A percentile compares a stretch with the other conserved stretches of the same genome.
These are phyloP conservation scores for Solanum clarkiae DNA, from an alignment of 257 asterid genomes.

Conservation along the genomic window DNA sequence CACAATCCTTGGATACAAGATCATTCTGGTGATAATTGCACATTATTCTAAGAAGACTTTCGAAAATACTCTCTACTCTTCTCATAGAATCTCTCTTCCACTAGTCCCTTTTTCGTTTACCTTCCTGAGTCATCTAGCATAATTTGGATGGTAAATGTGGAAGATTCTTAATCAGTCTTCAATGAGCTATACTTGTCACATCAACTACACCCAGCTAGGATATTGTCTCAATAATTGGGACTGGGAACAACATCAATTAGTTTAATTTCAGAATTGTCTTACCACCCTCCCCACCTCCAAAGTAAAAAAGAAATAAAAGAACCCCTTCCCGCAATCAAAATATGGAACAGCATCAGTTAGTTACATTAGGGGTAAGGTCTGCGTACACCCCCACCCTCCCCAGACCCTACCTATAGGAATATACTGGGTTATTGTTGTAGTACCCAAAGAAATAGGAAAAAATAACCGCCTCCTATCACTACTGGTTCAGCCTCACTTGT, in stretches of 20 bases:
- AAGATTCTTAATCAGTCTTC: not conserved
- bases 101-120: not conserved
- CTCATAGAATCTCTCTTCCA: not conserved
- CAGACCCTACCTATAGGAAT: not conserved
- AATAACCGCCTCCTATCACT: not conserved
- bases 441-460: not conserved
- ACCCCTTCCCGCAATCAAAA: not conserved
- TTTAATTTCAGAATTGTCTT: not conserved
- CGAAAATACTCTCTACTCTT: not conserved
- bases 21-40: not conserved
- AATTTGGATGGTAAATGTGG: not conserved
- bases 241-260: not conserved
- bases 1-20: not conserved
- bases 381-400: not conserved
- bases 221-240: not conserved
- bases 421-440: not conserved
- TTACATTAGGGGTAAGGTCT: not conserved
- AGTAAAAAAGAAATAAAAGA: not conserved
- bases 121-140: not conserved
- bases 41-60: not conserved
- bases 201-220: not conserved
- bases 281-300: not conserved
- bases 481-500: not conserved
- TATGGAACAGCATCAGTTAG: not conserved
- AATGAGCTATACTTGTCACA: not conserved